A percentile compares a stretch with the other conserved stretches of the same genome.
These are phyloP conservation scores for Mycena kentingensis DNA, from an alignment of 768 basidiomycete species.

Conservation along the genomic window DNA sequence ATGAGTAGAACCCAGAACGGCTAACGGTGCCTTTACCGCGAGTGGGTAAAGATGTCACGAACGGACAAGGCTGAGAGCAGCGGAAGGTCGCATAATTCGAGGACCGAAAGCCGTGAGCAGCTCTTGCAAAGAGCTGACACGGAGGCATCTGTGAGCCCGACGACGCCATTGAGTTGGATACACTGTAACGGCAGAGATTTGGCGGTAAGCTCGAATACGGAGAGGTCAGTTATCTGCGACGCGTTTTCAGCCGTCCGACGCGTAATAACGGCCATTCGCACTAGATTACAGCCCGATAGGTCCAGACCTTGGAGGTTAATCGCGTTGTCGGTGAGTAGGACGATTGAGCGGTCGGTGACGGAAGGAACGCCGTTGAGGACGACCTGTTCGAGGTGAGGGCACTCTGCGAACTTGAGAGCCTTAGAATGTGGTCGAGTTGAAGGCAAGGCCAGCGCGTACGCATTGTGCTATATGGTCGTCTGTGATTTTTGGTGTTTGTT, in stretches of 20 bases:
- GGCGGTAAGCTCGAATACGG: constrained; percentile 69
- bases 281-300: constrained; percentile 68
- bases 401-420: constrained; percentile 53
- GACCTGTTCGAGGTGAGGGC: constrained; percentile 68
- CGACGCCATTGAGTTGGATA: constrained; percentile 72
- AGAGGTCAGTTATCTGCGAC: constrained; percentile 66
- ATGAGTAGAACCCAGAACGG: constrained; percentile 17
- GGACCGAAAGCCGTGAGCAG: constrained; percentile 76
- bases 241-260: no score
- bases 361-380: constrained; percentile 69
- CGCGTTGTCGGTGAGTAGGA: constrained; percentile 62
- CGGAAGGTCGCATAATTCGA: constrained; percentile 75
- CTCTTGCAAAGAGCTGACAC: constrained; percentile 73
- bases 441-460: no score
- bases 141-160: constrained; percentile 57
- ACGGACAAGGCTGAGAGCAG: constrained; percentile 69
- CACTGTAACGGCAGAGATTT: constrained; percentile 70
- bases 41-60: constrained; percentile 81
- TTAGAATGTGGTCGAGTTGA: no score
- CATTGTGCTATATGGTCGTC: constrained; percentile 70
- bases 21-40: constrained; percentile 40
- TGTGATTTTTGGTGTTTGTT: constrained; percentile 36
- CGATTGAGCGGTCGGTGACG: constrained; percentile 69
- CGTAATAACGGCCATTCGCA: not conserved
- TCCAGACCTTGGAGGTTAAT: constrained; percentile 73